Evolutionary conservation across 495 filamentous ascomycete genomes (phyloP).

Genomic region (Aspergillus bertholletiae): DNA sequence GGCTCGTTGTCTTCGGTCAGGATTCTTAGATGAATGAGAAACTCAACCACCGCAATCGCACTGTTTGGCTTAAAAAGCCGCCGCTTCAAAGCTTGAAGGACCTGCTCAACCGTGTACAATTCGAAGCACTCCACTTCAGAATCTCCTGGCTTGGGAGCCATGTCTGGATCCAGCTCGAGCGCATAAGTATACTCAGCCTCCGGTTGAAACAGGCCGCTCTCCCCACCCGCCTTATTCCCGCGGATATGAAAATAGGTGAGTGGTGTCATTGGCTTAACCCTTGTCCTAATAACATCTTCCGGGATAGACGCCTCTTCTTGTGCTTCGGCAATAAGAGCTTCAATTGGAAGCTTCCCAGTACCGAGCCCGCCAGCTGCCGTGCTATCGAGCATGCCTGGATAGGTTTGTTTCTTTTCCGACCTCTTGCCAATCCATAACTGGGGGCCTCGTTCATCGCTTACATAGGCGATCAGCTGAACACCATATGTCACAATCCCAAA

Average conservation of each 20-base stretch:
- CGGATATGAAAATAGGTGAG: constrained; percentile 39
- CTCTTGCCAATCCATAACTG: constrained; percentile 53
- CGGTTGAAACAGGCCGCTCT: constrained; percentile 33
- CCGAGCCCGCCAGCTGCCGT: constrained; percentile 54
- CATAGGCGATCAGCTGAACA: constrained; percentile 49
- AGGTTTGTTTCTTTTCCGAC: constrained; percentile 41
- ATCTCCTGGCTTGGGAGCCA: constrained; percentile 42
- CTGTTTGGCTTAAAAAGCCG: constrained; percentile 55
- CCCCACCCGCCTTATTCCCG: constrained; percentile 13
- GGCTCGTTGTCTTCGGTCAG: constrained; percentile 47
- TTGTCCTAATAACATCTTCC: constrained; percentile 18
- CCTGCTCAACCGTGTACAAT: constrained; percentile 44
- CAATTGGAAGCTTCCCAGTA: constrained; percentile 36
- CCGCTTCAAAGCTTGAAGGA: constrained; percentile 34
- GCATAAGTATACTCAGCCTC: constrained; percentile 50
- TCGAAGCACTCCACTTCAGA: constrained; percentile 51
- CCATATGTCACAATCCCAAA: constrained; percentile 50
- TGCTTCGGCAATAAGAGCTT: constrained; percentile 51
- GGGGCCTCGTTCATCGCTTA: constrained; percentile 18
- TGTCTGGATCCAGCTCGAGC: constrained; percentile 34
- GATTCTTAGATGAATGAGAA: constrained; percentile 53
- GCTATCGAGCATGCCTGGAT: constrained; percentile 50
- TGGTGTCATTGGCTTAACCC: constrained; percentile 19
- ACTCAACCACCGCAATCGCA: constrained; percentile 47
- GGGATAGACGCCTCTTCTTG: constrained; percentile 51